A percentile compares a stretch with the other conserved stretches of the same genome.
These are phyloP conservation scores for Rhodamnia rubescens DNA, from an alignment of 345 rosid species.

Conservation along the genomic window DNA sequence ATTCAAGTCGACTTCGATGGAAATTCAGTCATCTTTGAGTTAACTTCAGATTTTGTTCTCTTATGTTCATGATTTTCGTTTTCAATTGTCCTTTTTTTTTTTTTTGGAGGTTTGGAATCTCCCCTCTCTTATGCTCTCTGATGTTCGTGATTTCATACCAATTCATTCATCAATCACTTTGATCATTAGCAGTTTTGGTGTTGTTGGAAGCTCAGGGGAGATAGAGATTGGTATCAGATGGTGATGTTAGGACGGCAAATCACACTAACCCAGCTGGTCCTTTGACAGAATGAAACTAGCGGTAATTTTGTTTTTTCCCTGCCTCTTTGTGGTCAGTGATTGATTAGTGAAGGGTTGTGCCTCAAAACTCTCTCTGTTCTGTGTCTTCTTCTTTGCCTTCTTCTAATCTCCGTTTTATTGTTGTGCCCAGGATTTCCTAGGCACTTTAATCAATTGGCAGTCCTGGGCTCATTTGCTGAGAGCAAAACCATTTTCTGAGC, in stretches of 20 bases:
- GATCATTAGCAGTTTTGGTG: not conserved
- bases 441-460: conserved; percentile 10
- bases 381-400: not conserved
- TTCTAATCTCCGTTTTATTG: not conserved
- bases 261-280: not conserved
- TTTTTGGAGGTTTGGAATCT: not conserved
- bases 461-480: conserved; percentile 15
- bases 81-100: not conserved
- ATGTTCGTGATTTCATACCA: not conserved
- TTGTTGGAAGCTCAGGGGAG: not conserved
- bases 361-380: not conserved
- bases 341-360: not conserved
- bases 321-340: not conserved
- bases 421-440: not conserved
- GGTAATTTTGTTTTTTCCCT: not conserved
- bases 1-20: not conserved
- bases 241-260: not conserved
- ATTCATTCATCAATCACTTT: not conserved
- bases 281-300: conserved; percentile 2
- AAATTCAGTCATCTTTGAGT: not conserved
- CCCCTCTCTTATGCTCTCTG: not conserved
- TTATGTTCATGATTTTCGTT: not conserved
- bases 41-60: not conserved
- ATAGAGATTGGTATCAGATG: not conserved
- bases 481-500: conserved; percentile 10